A percentile compares a stretch with the other conserved stretches of the same genome.
Conservation (phyloP, 106 monocot genomes). For the Gastrodia elata region DNA sequence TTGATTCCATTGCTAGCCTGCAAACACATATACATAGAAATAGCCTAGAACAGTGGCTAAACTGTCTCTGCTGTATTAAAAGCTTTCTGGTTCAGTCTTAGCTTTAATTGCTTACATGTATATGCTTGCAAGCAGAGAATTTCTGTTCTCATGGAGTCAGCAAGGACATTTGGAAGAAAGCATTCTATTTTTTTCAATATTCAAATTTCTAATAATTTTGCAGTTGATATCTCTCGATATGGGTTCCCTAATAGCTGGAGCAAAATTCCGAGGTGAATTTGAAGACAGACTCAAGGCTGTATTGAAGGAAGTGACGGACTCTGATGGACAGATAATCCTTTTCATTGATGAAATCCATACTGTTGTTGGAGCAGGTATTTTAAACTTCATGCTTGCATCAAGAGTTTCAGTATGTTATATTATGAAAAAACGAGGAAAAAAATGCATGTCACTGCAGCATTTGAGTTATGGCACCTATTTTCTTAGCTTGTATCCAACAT, state of each 20-base stretch:
- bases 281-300: constrained; percentile 99
- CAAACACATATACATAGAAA: too few relatives aligned
- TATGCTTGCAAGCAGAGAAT: background rate
- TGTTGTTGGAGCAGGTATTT: constrained; percentile 98
- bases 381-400: background rate
- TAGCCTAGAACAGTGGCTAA: too few relatives aligned
- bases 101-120: background rate
- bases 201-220: background rate
- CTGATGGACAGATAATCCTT: constrained; percentile 82
- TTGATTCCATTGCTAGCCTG: too few relatives aligned
- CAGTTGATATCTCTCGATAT: constrained; percentile 98
- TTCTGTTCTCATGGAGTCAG: background rate
- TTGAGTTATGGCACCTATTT: background rate
- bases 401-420: background rate
- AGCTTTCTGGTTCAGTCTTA: too few relatives aligned
- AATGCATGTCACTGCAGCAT: background rate
- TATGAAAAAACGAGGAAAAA: background rate
- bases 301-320: constrained; percentile 88
- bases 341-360: constrained; percentile 99
- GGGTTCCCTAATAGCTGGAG: constrained; percentile 96
- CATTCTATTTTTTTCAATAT: background rate
- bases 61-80: too few relatives aligned
- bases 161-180: background rate
- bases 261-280: constrained; percentile 88
- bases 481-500: background rate